Percentiles rank a stretch among this genome's conserved stretches.
phyloP scores from a whole-genome alignment of 2,329 filamentous ascomycete genomes.

The Decorospora gaudefroyi region DNA sequence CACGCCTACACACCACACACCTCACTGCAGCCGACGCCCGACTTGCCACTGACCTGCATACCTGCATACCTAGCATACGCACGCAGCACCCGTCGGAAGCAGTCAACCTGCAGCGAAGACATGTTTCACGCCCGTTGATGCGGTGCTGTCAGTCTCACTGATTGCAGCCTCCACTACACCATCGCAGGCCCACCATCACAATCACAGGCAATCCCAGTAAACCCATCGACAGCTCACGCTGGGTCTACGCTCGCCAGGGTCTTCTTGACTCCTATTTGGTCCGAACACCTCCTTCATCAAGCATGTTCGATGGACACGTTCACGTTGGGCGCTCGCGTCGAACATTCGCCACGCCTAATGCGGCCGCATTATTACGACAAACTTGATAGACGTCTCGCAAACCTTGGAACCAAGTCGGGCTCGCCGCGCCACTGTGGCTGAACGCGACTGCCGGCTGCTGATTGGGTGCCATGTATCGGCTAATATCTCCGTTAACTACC shows the following conservation, averaged over 20 bases:
- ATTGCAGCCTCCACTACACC: too few relatives aligned
- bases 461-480: too few relatives aligned
- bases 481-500: too few relatives aligned
- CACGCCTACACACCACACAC: not conserved
- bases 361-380: too few relatives aligned
- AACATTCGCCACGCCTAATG: conserved; percentile 11
- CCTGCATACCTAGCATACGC: conserved; percentile 1
- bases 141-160: conserved; percentile 1
- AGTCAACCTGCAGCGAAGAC: not conserved
- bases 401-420: too few relatives aligned
- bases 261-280: conserved; percentile 3
- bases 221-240: conserved; percentile 11
- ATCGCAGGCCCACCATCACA: not conserved
- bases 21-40: conserved; percentile 5
- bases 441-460: too few relatives aligned
- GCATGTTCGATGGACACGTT: conserved; percentile 7
- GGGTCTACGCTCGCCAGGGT: not conserved
- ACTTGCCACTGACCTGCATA: conserved; percentile 6
- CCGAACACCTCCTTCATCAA: not conserved
- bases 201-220: conserved; percentile 12
- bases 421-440: too few relatives aligned
- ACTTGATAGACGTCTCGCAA: too few relatives aligned
- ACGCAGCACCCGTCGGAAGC: too few relatives aligned
- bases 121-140: not conserved
- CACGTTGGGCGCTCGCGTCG: not conserved